A percentile compares a stretch with the other conserved stretches of the same genome.
Evolutionary conservation across 345 rosid genomes (phyloP).

Genomic region (Hypericum androsaemum): DNA sequence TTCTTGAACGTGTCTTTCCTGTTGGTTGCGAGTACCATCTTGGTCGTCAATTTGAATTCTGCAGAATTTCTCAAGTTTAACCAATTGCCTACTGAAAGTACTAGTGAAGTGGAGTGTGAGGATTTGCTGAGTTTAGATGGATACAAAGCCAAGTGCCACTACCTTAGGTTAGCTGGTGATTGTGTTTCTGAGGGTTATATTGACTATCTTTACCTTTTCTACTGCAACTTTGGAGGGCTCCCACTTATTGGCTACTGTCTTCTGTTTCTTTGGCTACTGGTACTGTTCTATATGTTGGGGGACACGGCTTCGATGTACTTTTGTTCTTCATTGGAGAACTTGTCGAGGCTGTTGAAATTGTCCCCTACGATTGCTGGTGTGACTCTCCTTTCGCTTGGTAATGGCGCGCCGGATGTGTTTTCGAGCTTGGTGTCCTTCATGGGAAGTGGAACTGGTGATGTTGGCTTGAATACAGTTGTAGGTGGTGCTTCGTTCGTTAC

Average conservation of each 20-base stretch:
- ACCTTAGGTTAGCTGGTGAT: slow-evolving; percentile 16
- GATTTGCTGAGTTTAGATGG: not conserved
- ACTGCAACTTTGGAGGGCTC: slow-evolving; percentile 48
- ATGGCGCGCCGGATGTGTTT: slow-evolving; percentile 64
- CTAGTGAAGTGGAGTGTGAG: not conserved
- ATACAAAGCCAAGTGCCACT: slow-evolving; percentile 7
- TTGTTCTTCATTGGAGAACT: slow-evolving; percentile 66
- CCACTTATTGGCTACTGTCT: slow-evolving; percentile 44
- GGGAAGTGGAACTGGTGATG: slow-evolving; percentile 39
- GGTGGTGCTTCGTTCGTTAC: slow-evolving; percentile 78
- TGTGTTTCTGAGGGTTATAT: slow-evolving; percentile 65
- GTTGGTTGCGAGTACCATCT: too few species aligned
- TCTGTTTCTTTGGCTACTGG: slow-evolving; percentile 54
- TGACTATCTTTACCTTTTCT: slow-evolving; percentile 56
- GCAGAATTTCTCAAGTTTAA: too few species aligned
- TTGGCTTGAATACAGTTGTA: slow-evolving; percentile 58
- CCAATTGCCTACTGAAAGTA: too few species aligned
- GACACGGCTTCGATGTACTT: slow-evolving; percentile 89
- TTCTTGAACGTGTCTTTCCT: too few species aligned
- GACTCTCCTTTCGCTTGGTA: slow-evolving; percentile 85
- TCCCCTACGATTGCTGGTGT: slow-evolving; percentile 86
- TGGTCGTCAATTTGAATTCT: too few species aligned
- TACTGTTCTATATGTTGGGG: slow-evolving; percentile 71
- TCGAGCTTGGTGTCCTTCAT: slow-evolving; percentile 46
- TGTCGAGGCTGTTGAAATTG: slow-evolving; percentile 53